These are phyloP conservation scores for Aspergillus melleus DNA, from an alignment of 2,329 filamentous ascomycete genomes.

Conservation along the genomic window DNA sequence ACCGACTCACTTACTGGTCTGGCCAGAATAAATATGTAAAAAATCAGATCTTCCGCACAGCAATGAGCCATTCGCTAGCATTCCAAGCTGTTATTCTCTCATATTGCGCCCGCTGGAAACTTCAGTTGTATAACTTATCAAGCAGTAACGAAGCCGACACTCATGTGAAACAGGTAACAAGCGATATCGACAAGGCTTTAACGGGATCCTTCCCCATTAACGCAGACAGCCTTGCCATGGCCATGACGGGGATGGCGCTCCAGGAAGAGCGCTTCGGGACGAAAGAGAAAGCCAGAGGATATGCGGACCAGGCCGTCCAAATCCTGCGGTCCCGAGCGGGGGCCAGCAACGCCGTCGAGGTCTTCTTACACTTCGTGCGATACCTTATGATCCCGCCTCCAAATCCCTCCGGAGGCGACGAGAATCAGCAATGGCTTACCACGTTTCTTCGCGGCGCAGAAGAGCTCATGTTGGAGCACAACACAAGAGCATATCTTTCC, in stretches of 20 bases:
- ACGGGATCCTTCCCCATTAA: constrained; percentile 22
- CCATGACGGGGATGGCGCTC: constrained; percentile 37
- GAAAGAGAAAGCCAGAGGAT: constrained; percentile 26
- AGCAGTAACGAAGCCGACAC: constrained; percentile 27
- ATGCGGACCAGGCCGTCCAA: constrained; percentile 33
- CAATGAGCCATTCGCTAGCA: constrained; percentile 34
- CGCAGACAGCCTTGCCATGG: constrained; percentile 33
- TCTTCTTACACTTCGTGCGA: constrained; percentile 37
- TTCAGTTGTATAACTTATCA: constrained; percentile 24
- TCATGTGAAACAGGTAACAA: constrained; percentile 28
- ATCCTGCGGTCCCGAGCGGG: constrained; percentile 32
- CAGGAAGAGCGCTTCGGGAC: constrained; percentile 42
- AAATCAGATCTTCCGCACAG: constrained; percentile 34
- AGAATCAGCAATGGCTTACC: constrained; percentile 31
- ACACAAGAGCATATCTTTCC: constrained; percentile 24
- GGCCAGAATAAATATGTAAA: constrained; percentile 42
- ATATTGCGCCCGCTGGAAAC: constrained; percentile 41
- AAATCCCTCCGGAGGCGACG: constrained; percentile 9
- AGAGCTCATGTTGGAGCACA: constrained; percentile 35
- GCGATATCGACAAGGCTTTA: constrained; percentile 30
- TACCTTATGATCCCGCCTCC: constrained; percentile 32
- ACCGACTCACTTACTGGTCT: constrained; percentile 42
- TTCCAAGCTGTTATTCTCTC: constrained; percentile 40
- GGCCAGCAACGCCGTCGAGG: constrained; percentile 23
- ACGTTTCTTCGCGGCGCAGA: constrained; percentile 38